Conservation (phyloP, 441 rosid species). For the Heliophila coronopifolia region DNA sequence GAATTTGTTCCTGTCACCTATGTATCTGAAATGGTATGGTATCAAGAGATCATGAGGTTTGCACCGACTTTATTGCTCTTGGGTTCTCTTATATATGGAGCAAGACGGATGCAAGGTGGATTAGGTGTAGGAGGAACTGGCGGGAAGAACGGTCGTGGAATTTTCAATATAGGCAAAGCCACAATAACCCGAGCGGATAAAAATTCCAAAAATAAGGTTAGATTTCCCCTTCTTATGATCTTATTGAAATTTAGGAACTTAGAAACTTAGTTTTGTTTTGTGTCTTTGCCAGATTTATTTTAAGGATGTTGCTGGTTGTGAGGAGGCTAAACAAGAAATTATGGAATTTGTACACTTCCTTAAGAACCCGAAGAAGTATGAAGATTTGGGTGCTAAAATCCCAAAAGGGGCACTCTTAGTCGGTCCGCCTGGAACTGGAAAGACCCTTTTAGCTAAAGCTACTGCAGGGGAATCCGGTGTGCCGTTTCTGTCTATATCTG, state of each 20-base stretch:
- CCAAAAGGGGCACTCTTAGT: conserved; percentile 72
- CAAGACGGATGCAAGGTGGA: conserved; percentile 57
- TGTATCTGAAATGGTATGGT: conserved; percentile 54
- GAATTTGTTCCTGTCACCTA: conserved; percentile 57
- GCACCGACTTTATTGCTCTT: conserved; percentile 53
- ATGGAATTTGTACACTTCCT: conserved; percentile 80
- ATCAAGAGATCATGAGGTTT: conserved; percentile 53
- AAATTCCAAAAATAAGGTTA: conserved; percentile 66
- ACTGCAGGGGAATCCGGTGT: conserved; percentile 77
- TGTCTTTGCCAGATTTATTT: conserved; percentile 39
- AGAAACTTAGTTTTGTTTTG: not conserved
- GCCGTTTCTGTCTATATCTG: conserved; percentile 65
- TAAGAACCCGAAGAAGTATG: conserved; percentile 66
- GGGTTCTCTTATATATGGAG: conserved; percentile 49
- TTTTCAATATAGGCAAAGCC: conserved; percentile 74
- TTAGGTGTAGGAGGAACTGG: conserved; percentile 60
- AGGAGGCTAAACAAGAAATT: conserved; percentile 73
- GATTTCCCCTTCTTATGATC: not conserved
- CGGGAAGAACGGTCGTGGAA: conserved; percentile 59
- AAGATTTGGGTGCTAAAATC: conserved; percentile 65
- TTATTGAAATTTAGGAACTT: not conserved
- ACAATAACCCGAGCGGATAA: conserved; percentile 60
- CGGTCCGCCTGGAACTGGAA: conserved; percentile 76
- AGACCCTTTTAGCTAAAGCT: conserved; percentile 76
- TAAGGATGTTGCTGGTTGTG: conserved; percentile 77